Conservation (phyloP, 371 early-diverging fungal species). For the Mucor plumbeus region DNA sequence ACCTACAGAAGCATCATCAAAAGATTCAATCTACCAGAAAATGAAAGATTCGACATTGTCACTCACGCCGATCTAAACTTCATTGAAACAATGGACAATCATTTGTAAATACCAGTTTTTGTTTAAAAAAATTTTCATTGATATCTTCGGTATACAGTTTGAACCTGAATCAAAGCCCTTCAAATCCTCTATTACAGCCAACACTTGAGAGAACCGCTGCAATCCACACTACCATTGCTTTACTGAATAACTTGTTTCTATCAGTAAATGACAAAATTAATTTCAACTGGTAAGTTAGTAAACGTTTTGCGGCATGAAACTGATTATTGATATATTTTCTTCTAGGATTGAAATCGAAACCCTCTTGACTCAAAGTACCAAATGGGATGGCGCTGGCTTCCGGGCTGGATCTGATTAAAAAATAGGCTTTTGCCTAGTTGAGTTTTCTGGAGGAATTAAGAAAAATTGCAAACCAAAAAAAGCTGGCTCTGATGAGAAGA, state of each 20-base stretch:
- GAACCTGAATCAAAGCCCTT: constrained; percentile 19
- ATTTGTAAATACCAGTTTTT: constrained; percentile 19
- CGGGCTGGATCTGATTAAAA: constrained; percentile 19
- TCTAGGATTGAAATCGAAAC: constrained; percentile 22
- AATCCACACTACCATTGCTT: constrained; percentile 13
- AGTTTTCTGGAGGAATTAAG: constrained; percentile 24
- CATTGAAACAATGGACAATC: constrained; percentile 17
- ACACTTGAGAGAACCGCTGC: constrained; percentile 18
- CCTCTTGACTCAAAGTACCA: constrained; percentile 17
- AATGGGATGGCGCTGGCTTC: constrained; percentile 24
- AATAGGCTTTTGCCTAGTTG: constrained; percentile 25
- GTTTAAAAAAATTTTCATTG: constrained; percentile 9
- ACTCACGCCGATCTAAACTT: constrained; percentile 21
- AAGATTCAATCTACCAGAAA: constrained; percentile 16
- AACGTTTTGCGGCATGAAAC: constrained; percentile 14
- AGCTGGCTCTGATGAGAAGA: constrained; percentile 16
- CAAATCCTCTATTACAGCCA: constrained; percentile 14
- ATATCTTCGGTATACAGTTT: constrained; percentile 18
- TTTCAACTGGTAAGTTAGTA: constrained; percentile 20
- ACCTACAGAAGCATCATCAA: constrained; percentile 21
- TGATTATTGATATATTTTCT: constrained; percentile 16
- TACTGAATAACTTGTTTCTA: constrained; percentile 18
- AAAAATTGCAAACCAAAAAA: constrained; percentile 17
- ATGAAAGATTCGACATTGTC: constrained; percentile 18
- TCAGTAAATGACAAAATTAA: constrained; percentile 20